These are phyloP conservation scores for Globisporangium acanthophoron DNA, from an alignment of 352 stramenopile species.

Conservation along the genomic window DNA sequence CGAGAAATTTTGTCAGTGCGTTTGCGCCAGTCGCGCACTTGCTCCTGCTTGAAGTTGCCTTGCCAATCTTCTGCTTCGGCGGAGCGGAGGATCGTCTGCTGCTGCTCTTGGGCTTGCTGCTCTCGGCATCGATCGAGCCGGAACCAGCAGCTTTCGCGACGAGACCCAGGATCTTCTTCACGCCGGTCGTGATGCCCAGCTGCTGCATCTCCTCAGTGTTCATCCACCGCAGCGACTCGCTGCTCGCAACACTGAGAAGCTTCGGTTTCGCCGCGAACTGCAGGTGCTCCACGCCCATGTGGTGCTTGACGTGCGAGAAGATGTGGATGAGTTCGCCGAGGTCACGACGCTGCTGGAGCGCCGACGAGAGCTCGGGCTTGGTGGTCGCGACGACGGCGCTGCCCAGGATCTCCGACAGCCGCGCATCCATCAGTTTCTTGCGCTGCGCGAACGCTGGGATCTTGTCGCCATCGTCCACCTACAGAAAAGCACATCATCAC, in stretches of 20 bases:
- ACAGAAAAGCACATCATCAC: neutral
- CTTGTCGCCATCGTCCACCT: conserved; percentile 55
- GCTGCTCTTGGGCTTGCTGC: neutral
- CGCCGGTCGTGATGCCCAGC: conserved; percentile 81
- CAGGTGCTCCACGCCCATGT: conserved; percentile 87
- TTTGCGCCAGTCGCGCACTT: conserved; percentile 12
- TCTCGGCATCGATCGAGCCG: neutral
- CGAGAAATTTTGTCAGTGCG: conserved; percentile 63
- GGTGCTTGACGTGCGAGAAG: conserved; percentile 89
- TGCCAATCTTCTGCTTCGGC: conserved; percentile 2
- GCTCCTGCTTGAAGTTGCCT: neutral
- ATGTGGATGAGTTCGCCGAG: conserved; percentile 77
- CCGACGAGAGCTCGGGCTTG: conserved; percentile 7
- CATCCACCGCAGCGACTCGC: conserved; percentile 56
- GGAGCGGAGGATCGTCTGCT: conserved; percentile 7
- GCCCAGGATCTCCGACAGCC: conserved; percentile 31
- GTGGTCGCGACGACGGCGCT: conserved; percentile 14
- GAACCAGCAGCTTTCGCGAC: conserved; percentile 16
- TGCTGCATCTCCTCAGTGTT: conserved; percentile 65
- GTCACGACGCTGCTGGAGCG: conserved; percentile 22
- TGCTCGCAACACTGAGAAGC: conserved; percentile 2
- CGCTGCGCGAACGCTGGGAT: conserved; percentile 62
- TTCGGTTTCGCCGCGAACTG: conserved; percentile 38
- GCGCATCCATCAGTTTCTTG: conserved; percentile 44
- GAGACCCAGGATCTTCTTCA: conserved; percentile 82